Conservation (phyloP, 129 eudicot genomes). For the Oenanthe sinensis region DNA sequence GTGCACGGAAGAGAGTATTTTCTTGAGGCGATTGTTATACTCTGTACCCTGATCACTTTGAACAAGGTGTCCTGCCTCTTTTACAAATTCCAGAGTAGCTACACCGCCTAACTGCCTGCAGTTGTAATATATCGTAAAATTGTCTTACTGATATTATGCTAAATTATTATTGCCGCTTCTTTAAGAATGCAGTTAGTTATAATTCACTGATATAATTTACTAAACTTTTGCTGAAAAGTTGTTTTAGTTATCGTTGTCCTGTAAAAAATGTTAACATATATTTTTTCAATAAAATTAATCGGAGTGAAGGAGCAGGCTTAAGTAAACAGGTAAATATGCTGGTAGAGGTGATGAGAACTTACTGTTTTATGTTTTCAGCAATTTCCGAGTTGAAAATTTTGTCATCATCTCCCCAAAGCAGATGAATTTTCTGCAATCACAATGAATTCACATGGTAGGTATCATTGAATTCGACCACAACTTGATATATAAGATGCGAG, state of each 20-base stretch:
- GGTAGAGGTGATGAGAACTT: not conserved
- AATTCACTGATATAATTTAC: too few relatives aligned
- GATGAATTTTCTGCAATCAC: slow-evolving; percentile 1
- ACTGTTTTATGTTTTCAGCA: slow-evolving; percentile 1
- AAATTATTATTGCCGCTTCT: not conserved
- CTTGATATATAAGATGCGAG: not conserved
- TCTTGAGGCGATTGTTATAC: not conserved
- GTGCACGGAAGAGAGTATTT: slow-evolving; percentile 3
- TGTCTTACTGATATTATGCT: not conserved
- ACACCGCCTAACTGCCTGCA: not conserved
- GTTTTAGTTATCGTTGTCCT: not conserved
- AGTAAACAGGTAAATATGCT: not conserved
- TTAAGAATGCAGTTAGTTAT: too few relatives aligned
- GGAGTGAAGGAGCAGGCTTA: not conserved
- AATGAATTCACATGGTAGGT: not conserved
- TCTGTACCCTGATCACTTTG: not conserved
- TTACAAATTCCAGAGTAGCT: slow-evolving; percentile 6
- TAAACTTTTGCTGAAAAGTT: not conserved
- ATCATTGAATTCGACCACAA: not conserved
- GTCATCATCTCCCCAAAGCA: slow-evolving; percentile 12
- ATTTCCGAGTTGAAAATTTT: slow-evolving; percentile 4
- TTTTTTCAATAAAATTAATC: not conserved
- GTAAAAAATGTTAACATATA: not conserved
- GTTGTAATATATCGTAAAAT: not conserved
- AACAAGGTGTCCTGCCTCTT: slow-evolving; percentile 13